A percentile compares a stretch with the other conserved stretches of the same genome.
Conservation (phyloP, 352 stramenopile species). For the Saprolegnia parasitica region DNA sequence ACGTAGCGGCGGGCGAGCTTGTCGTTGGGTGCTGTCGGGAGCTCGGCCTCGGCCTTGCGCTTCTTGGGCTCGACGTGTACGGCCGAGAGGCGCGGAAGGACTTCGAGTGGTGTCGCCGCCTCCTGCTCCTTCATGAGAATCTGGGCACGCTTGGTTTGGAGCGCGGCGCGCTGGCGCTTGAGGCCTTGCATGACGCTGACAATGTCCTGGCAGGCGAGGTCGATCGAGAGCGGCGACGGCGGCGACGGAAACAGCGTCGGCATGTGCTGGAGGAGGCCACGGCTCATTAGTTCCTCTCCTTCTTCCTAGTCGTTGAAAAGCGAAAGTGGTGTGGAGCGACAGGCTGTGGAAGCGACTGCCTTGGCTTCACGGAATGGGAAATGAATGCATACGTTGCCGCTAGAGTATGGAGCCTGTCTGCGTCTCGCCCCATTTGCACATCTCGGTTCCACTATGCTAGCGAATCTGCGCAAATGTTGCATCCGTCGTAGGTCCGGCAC, state of each 20-base stretch:
- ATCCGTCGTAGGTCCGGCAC: not conserved
- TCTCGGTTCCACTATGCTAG: not conserved
- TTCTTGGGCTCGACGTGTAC: not conserved
- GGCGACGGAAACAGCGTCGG: not conserved
- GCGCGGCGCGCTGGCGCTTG: conserved; percentile 19
- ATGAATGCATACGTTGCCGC: not conserved
- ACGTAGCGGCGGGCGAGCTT: not conserved
- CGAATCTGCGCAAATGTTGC: not conserved
- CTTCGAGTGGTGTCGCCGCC: not conserved
- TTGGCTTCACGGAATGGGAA: not conserved
- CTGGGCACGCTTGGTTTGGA: conserved; percentile 17
- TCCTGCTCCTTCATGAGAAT: not conserved
- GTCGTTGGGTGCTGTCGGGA: not conserved
- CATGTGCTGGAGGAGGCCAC: not conserved
- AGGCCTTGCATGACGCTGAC: conserved; percentile 18
- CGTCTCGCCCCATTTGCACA: not conserved
- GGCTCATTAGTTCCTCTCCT: not conserved
- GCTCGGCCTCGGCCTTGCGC: not conserved
- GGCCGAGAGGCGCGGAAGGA: not conserved
- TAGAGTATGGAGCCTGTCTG: not conserved
- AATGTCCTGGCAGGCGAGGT: not conserved
- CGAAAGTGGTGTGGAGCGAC: no score
- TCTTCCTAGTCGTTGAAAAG: no score
- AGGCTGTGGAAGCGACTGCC: no score
- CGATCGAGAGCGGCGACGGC: not conserved